phyloP scores from a whole-genome alignment of 2,329 filamentous ascomycete species.

The Claviceps lovelessii region DNA sequence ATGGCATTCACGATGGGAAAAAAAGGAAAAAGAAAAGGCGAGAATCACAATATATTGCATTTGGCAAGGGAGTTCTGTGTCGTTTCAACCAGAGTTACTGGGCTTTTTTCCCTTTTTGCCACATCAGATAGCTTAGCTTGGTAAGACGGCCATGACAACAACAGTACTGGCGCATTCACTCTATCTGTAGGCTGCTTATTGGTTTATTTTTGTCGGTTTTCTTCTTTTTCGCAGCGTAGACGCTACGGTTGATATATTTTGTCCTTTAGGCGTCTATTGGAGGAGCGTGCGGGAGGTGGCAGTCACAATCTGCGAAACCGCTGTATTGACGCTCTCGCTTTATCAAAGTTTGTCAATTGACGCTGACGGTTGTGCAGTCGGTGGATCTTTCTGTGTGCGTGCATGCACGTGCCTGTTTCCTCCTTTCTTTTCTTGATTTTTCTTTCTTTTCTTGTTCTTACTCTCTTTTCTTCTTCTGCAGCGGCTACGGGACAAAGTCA shows the following conservation, averaged over 20 bases:
- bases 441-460: no score
- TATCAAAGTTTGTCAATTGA: neutral
- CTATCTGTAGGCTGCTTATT: neutral
- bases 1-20: neutral
- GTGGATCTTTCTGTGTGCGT: neutral
- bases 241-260: neutral
- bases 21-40: neutral
- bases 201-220: neutral
- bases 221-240: neutral
- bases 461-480: neutral
- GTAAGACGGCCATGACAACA: neutral
- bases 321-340: neutral
- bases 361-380: neutral
- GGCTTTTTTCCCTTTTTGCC: neutral
- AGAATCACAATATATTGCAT: constrained; percentile 5
- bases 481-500: neutral
- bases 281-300: neutral
- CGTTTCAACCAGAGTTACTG: neutral
- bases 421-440: no score
- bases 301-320: neutral
- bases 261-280: neutral
- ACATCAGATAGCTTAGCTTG: neutral
- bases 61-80: constrained; percentile 11
- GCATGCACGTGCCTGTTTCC: neutral
- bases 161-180: neutral